Conservation (phyloP, 2,329 filamentous ascomycete species). For the Fusarium chuoi region DNA sequence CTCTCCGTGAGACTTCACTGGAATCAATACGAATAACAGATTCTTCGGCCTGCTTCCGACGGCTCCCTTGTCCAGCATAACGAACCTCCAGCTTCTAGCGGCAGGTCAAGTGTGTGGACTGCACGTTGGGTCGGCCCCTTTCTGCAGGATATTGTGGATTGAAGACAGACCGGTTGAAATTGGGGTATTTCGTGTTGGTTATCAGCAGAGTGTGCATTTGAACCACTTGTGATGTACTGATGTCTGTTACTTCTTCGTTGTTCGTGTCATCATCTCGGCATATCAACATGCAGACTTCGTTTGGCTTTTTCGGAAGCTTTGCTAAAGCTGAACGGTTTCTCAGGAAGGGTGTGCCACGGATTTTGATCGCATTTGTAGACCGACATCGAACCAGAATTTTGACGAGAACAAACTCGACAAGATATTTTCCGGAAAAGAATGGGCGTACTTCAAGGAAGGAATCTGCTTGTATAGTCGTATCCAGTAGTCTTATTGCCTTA, state of each 20-base stretch:
- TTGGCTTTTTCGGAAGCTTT: slow-evolving; percentile 52
- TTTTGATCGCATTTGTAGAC: slow-evolving; percentile 26
- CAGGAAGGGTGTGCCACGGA: slow-evolving; percentile 54
- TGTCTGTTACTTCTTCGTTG: slow-evolving; percentile 52
- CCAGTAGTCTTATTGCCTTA: slow-evolving; percentile 17
- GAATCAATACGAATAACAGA: slow-evolving; percentile 47
- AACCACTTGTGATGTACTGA: slow-evolving; percentile 53
- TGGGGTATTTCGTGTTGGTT: slow-evolving; percentile 66
- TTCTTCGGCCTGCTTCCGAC: slow-evolving; percentile 49
- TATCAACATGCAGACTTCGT: slow-evolving; percentile 56
- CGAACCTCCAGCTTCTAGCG: slow-evolving; percentile 57
- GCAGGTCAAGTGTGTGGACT: slow-evolving; percentile 58
- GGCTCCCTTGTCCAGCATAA: slow-evolving; percentile 38
- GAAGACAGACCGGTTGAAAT: slow-evolving; percentile 45
- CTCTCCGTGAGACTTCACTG: slow-evolving; percentile 45
- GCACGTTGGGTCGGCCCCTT: slow-evolving; percentile 30
- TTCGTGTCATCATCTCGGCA: slow-evolving; percentile 45
- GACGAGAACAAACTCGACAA: slow-evolving; percentile 55
- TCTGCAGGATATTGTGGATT: slow-evolving; percentile 17
- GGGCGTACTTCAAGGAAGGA: slow-evolving; percentile 46
- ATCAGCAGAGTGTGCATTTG: slow-evolving; percentile 56
- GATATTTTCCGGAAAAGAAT: slow-evolving; percentile 35
- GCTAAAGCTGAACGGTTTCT: slow-evolving; percentile 50
- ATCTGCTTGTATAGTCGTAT: slow-evolving; percentile 30
- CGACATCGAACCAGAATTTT: slow-evolving; percentile 52